Evolutionary conservation across 345 rosid genomes (phyloP).

Genomic region (Moricandia arvensis): DNA sequence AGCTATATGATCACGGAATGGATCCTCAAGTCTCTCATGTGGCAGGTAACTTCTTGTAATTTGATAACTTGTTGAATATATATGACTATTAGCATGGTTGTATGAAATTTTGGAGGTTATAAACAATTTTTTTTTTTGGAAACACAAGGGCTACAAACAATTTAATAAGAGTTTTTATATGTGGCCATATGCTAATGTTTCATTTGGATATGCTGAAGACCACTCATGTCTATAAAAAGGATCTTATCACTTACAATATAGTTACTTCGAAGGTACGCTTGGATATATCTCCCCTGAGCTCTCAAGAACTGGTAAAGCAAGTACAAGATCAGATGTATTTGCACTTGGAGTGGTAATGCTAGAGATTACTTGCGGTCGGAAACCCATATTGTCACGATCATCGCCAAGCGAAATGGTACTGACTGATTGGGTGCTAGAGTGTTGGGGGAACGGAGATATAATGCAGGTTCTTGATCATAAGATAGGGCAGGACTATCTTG

Average conservation of each 20-base stretch:
- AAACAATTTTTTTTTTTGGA: too few relatives aligned
- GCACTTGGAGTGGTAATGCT: slow-evolving; percentile 57
- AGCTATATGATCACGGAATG: slow-evolving; percentile 56
- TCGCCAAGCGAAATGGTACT: slow-evolving; percentile 1
- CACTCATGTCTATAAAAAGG: too few relatives aligned
- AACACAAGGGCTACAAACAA: too few relatives aligned
- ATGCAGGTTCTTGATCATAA: slow-evolving; percentile 8
- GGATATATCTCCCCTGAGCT: slow-evolving; percentile 77
- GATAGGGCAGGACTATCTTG: not conserved
- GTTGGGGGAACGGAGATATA: slow-evolving; percentile 12
- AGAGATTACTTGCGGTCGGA: slow-evolving; percentile 51
- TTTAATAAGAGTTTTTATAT: too few relatives aligned
- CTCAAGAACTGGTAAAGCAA: slow-evolving; percentile 60
- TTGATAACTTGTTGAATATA: not conserved
- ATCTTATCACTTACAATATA: not conserved
- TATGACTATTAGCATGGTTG: too few relatives aligned
- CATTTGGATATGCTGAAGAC: too few relatives aligned
- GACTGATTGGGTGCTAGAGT: slow-evolving; percentile 24
- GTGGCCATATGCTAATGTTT: too few relatives aligned
- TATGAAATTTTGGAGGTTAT: too few relatives aligned
- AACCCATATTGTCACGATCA: not conserved
- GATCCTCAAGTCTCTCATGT: slow-evolving; percentile 53
- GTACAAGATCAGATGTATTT: slow-evolving; percentile 58
- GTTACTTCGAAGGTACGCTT: slow-evolving; percentile 45
- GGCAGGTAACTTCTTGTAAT: not conserved